Base-by-base conservation (phyloP, 371 early-diverging fungal species). In the Phascolomyces articulosus region DNA sequence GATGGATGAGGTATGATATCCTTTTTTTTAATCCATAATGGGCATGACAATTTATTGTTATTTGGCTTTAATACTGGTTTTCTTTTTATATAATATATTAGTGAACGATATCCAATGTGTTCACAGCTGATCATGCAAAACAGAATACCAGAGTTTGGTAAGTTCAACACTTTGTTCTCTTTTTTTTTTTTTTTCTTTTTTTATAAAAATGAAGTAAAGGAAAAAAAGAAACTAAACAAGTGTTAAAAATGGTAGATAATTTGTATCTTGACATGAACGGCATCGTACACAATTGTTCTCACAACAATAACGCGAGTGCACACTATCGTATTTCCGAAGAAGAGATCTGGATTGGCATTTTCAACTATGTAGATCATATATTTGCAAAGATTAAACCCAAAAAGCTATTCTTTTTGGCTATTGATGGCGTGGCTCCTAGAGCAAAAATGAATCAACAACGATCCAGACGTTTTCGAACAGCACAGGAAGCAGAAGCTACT, bases 371-470 rank as follows among this genome's bases (percentile, higher is more conserved):
- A 61, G 99, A 99, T 73, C 90, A 94, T 54, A 73, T 99, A 48
- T 91, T 99, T 69, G 77, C 82, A 60, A 96, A 93, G 80, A 91
- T 96, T 68, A 86, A 93, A 67, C 99, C 99, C 15, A 88, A 93
- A 68, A 96, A 97, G 77, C 75, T 99, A 24, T 89, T 99, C 51
- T 99, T 95, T 77, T 88, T 99, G 86, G 98, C 98, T 24, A 84
- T 94, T 60, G 99, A 99, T 81, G 99, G 90, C 55, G 99, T 99
- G 7, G 99, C 99, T 0, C 99, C 99, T 4, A 80, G 98, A 58
- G 99, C 99, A 29, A 99, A 99, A 79, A 96, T 99, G 96, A 98
- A 98, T 73, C 99, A 99, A 77, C 99, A 99, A 79, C 95, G 99
- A 48, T 88, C 95, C 11, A 87, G 99, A 51, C 87, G 99, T 53